Evolutionary conservation across 2,329 filamentous ascomycete species (phyloP), one percentile per base, ranked within the genome.

Genomic region (Stagonosporopsis chrysanthemi): DNA sequence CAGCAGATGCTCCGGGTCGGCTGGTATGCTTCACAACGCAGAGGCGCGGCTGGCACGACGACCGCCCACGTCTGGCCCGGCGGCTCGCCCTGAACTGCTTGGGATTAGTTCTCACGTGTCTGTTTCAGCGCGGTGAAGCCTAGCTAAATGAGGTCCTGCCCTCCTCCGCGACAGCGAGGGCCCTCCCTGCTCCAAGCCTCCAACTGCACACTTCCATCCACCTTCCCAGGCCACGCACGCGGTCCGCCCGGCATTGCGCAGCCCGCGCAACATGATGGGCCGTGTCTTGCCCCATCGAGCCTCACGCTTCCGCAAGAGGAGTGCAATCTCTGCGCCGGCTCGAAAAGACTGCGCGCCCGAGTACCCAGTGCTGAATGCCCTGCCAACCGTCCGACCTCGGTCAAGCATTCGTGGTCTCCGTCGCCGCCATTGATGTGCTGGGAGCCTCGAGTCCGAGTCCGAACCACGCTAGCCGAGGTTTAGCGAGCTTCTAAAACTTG

Each of bases 51-150:
- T 35, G 45, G 55, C 58, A 35, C 50, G 43, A 49, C 57, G 61
- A 66, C 61, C 57, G 66, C 61, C 60, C 52, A 48, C 52, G 59
- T 50, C 29, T 52, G n/a, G n/a, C 49, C 48, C 57, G 52, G 64
- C 63, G 62, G 58, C 58, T 65, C 57, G 41, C 56, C 62, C 65
- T 56, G 58, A 35, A 41, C 66, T 54, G 45, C 57, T 64, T 69
- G 61, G 52, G 54, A 51, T 51, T 64, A 64, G 66, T 51, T 56
- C 53, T 56, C 53, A 56, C 53, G 53, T 56, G 49, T 41, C 29
- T 24, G 56, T 58, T 58, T 58, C 56, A 58, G 33, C 14, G 45
- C 31, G 4, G 35, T 29, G 28, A 29, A 29, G 23, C 9, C 45
- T 58, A 54, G 56, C 56, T 22, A 19, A 4, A 45, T 15, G 15